phyloP scores from a whole-genome alignment of 1,139 yeast species.

The Pichia sp. region DNA sequence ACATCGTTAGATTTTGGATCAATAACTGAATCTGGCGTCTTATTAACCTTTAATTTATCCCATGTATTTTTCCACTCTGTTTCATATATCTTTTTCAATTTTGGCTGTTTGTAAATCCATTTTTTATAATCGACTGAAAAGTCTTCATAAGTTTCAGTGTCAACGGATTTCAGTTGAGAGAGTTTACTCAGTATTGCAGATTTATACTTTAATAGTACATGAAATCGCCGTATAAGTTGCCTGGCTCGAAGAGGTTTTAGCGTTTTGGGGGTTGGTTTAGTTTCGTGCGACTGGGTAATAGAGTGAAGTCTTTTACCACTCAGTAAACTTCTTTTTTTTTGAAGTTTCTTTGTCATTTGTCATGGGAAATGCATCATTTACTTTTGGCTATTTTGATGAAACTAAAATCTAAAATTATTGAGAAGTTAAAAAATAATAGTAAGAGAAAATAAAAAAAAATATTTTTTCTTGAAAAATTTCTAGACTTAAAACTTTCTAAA shows the following conservation, averaged over 20 bases:
- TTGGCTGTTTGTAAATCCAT: constrained; percentile 1
- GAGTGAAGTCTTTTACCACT: constrained; percentile 22
- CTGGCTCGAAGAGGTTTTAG: constrained; percentile 68
- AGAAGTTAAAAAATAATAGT: too few species aligned
- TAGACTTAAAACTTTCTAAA: too few species aligned
- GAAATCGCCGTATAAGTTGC: constrained; percentile 63
- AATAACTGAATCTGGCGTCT: constrained; percentile 20
- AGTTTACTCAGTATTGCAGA: constrained; percentile 36
- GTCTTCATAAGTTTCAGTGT: constrained; percentile 22
- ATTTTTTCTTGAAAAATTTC: too few species aligned
- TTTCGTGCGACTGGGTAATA: neutral
- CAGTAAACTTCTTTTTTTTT: constrained; percentile 9
- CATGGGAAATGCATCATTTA: too few species aligned
- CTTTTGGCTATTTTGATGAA: too few species aligned
- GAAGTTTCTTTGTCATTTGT: neutral
- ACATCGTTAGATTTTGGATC: constrained; percentile 13
- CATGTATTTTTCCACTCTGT: constrained; percentile 13
- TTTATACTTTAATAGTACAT: constrained; percentile 53
- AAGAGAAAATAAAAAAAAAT: too few species aligned
- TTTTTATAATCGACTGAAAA: constrained; percentile 32
- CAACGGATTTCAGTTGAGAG: neutral
- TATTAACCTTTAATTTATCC: constrained; percentile 22
- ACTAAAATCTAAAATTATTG: too few species aligned
- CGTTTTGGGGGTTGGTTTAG: constrained; percentile 26
- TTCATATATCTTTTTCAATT: constrained; percentile 10